A percentile compares a stretch with the other conserved stretches of the same genome.
Evolutionary conservation across 2,329 filamentous ascomycete species (phyloP).

Genomic region (Trichoderma simmonsii): DNA sequence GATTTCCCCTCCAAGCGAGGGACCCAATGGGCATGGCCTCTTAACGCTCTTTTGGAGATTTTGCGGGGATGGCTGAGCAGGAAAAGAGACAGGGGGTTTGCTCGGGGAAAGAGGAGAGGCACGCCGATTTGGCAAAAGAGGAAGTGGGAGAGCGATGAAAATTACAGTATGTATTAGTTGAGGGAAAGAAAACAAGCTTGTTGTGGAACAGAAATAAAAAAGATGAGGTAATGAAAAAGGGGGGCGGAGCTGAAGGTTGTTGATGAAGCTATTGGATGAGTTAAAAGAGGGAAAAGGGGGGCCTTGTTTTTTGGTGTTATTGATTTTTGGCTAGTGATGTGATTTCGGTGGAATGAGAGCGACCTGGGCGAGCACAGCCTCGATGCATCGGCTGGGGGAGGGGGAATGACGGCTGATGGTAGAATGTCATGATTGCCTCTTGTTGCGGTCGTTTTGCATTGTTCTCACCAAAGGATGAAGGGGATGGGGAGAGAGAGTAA

Average conservation of each 20-base stretch:
- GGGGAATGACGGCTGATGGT: no score
- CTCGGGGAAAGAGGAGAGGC: not conserved
- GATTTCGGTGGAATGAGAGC: not conserved
- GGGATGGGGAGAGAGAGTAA: not conserved
- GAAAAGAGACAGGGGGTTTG: not conserved
- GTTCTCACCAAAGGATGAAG: not conserved
- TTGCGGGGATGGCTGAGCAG: constrained; percentile 10
- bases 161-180: not conserved
- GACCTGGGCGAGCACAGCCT: constrained; percentile 1
- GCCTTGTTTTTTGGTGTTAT: not conserved
- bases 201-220: not conserved
- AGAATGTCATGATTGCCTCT: not conserved
- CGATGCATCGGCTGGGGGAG: not conserved
- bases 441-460: not conserved
- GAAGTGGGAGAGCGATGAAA: not conserved
- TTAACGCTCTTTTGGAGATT: not conserved
- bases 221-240: not conserved
- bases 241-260: not conserved
- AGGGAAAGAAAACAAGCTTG: not conserved
- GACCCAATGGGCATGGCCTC: not conserved
- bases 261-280: not conserved
- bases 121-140: not conserved
- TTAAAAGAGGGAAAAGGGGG: not conserved
- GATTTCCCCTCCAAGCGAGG: not conserved
- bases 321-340: not conserved